Conservation (phyloP, 2,329 filamentous ascomycete species). For the Fusarium devonianum region DNA sequence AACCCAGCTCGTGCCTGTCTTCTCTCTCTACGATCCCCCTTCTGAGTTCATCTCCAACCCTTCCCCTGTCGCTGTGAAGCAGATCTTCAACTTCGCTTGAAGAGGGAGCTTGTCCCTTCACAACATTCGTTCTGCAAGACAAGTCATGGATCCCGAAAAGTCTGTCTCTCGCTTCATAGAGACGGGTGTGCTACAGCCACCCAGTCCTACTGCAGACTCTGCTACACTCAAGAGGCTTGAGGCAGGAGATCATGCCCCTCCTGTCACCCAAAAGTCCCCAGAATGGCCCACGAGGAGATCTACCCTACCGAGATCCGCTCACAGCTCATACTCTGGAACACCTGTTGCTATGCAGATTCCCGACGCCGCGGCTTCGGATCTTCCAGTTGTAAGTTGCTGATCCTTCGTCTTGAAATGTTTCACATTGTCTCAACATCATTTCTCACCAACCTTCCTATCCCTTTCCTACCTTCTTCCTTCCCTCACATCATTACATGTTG, state of each 20-base stretch:
- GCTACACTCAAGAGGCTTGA: slow-evolving; percentile 30
- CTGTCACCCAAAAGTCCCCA: background rate
- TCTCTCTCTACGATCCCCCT: slow-evolving; percentile 3
- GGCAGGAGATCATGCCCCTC: slow-evolving; percentile 14
- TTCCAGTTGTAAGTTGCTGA: background rate
- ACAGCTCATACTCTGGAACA: slow-evolving; percentile 35
- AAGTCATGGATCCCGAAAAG: slow-evolving; percentile 31
- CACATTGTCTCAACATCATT: too few species aligned
- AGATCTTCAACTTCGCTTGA: slow-evolving; percentile 16
- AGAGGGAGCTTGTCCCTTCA: background rate
- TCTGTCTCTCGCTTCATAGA: slow-evolving; percentile 32
- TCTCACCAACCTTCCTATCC: too few species aligned
- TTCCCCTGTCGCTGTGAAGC: slow-evolving; percentile 2
- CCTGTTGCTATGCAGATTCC: slow-evolving; percentile 31
- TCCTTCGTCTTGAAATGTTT: too few species aligned
- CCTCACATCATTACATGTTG: background rate
- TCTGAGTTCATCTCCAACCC: background rate
- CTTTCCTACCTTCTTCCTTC: too few species aligned
- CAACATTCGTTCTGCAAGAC: background rate
- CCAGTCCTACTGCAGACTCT: slow-evolving; percentile 29
- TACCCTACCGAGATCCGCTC: slow-evolving; percentile 26
- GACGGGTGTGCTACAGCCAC: slow-evolving; percentile 25
- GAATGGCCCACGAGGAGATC: slow-evolving; percentile 14
- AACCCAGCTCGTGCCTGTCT: slow-evolving; percentile 16
- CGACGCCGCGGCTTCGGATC: slow-evolving; percentile 15